Percentiles rank a stretch among this genome's conserved stretches.
Conservation (phyloP, 768 basidiomycete genomes). For the Polyporus arcularius region DNA sequence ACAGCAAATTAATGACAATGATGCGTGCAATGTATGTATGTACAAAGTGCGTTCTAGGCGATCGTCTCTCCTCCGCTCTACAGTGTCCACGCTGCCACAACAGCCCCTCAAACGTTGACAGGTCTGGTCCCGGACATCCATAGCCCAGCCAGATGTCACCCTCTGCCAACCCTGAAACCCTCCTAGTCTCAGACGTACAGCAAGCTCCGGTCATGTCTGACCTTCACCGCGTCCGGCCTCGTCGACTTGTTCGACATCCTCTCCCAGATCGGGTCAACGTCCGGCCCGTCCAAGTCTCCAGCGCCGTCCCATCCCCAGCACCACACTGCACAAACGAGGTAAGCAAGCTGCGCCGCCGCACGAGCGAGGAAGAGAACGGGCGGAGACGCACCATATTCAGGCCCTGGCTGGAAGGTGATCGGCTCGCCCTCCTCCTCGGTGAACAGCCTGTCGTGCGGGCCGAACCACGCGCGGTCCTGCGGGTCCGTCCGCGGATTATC, state of each 20-base stretch:
- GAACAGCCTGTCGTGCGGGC: constrained; percentile 94
- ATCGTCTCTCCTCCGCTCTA: background rate
- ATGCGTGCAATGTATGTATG: constrained; percentile 1
- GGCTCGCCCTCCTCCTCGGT: constrained; percentile 82
- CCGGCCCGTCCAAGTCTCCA: constrained; percentile 95
- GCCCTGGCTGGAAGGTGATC: constrained; percentile 77
- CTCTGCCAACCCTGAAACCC: no score
- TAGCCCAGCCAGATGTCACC: no score
- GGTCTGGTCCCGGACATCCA: no score
- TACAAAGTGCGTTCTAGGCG: background rate
- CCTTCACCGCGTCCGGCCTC: constrained; percentile 55
- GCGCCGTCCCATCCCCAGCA: constrained; percentile 99
- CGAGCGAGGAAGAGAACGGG: constrained; percentile 1
- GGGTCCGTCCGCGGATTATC: constrained; percentile 97
- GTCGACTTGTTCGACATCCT: constrained; percentile 68
- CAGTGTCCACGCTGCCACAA: no score
- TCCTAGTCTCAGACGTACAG: constrained; percentile 10
- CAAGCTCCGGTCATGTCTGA: constrained; percentile 60
- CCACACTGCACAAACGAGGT: constrained; percentile 66
- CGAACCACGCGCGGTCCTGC: constrained; percentile 97
- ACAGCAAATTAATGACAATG: constrained; percentile 1
- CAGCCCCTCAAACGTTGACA: no score
- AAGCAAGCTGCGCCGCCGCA: constrained; percentile 1
- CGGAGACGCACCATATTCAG: constrained; percentile 73
- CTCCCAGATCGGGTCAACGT: constrained; percentile 99